Percentiles rank a stretch among this genome's conserved stretches.
These are phyloP conservation scores for Piper longum DNA, from an alignment of 164 flowering plant species.

Conservation along the genomic window DNA sequence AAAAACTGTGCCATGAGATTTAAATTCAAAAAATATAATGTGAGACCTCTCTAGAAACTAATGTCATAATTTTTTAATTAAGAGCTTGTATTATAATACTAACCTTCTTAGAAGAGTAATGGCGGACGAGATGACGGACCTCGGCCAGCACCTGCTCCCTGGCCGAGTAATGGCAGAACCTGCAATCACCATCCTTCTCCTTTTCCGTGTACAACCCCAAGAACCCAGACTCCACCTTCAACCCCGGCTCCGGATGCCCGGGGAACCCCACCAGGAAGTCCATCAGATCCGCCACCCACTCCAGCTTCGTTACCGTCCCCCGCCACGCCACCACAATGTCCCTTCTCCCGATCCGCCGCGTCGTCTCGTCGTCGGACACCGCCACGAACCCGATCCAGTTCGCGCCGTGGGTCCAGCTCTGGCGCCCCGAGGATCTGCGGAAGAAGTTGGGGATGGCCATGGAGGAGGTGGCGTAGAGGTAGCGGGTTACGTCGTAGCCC, in stretches of 20 bases:
- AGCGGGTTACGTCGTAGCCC: conserved; percentile 52
- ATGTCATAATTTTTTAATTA: too few species aligned
- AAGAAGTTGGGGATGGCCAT: conserved; percentile 60
- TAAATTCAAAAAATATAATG: too few species aligned
- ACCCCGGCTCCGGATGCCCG: conserved; percentile 30
- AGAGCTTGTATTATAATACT: too few species aligned
- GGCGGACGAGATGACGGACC: conserved; percentile 26
- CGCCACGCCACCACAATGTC: conserved; percentile 73
- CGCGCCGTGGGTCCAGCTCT: conserved; percentile 59
- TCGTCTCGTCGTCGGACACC: conserved; percentile 51
- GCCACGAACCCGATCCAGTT: conserved; percentile 92
- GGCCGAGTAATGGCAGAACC: conserved; percentile 48
- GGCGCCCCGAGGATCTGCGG: conserved; percentile 24
- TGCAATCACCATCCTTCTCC: conserved; percentile 28
- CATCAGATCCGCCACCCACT: conserved; percentile 66
- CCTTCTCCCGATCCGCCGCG: conserved; percentile 54
- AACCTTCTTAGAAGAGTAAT: conserved; percentile 8
- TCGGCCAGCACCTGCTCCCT: conserved; percentile 55
- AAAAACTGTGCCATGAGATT: too few species aligned
- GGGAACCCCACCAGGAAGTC: conserved; percentile 35
- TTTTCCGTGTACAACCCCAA: conserved; percentile 57
- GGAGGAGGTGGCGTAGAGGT: conserved; percentile 61
- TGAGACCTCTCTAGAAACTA: too few species aligned
- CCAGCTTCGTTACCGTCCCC: conserved; percentile 67
- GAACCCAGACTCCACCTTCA: conserved; percentile 70